Evolutionary conservation across 495 filamentous ascomycete genomes (phyloP).

Genomic region (Tetracladium marchalianum): DNA sequence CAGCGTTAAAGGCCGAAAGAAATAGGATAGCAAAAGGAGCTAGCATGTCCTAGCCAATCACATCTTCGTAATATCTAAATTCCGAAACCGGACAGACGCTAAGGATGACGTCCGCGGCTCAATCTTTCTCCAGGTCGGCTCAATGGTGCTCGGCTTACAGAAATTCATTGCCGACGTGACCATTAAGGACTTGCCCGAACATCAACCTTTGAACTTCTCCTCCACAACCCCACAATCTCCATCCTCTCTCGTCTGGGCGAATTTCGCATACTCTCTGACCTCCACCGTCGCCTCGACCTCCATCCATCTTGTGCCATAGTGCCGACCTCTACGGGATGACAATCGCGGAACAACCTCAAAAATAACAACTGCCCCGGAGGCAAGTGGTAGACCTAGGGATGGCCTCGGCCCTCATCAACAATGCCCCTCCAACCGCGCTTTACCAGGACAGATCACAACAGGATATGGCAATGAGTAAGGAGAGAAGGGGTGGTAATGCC

Average conservation of each 20-base stretch:
- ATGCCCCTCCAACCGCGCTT: constrained; percentile 31
- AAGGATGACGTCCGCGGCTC: constrained; percentile 19
- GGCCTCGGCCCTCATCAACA: constrained; percentile 36
- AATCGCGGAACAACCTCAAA: not conserved
- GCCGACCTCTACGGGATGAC: not conserved
- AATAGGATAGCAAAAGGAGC: no score
- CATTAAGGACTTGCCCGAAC: no score
- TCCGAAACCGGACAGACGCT: constrained; percentile 13
- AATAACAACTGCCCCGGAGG: not conserved
- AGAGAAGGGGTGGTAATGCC: constrained; percentile 7
- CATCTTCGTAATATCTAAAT: not conserved
- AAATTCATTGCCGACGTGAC: no score
- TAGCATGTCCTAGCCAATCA: no score
- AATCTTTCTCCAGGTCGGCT: not conserved
- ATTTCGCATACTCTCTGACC: not conserved
- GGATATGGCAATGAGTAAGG: constrained; percentile 13
- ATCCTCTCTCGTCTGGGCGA: not conserved
- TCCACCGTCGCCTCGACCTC: no score
- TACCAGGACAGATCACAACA: constrained; percentile 31
- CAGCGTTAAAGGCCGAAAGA: no score
- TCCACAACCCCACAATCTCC: not conserved
- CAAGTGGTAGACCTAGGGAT: constrained; percentile 24
- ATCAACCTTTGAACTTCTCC: not conserved
- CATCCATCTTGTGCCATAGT: no score
- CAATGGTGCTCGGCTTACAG: not conserved